These are phyloP conservation scores for Moniliella sp. DNA, from an alignment of 1,284 basidiomycete genomes.

Conservation along the genomic window DNA sequence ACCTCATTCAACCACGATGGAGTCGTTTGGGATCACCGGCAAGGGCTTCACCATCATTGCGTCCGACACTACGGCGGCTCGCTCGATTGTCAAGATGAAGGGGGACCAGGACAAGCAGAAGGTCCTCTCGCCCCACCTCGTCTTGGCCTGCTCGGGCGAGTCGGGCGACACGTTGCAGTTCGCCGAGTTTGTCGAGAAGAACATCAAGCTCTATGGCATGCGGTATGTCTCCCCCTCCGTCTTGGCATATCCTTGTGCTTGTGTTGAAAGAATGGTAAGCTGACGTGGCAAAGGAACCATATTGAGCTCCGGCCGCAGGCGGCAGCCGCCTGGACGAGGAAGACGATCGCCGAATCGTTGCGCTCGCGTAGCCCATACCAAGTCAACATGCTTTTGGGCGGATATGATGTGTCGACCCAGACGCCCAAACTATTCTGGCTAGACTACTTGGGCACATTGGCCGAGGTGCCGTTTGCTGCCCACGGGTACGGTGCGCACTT, in stretches of 20 bases:
- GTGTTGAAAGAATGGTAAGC: too few relatives aligned
- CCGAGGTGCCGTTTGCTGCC: constrained; percentile 71
- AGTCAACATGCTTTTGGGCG: constrained; percentile 78
- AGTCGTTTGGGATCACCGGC: constrained; percentile 39
- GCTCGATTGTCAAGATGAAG: constrained; percentile 94
- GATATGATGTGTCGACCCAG: constrained; percentile 51
- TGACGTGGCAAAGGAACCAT: too few relatives aligned
- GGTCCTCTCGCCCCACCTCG: constrained; percentile 63
- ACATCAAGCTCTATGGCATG: constrained; percentile 84
- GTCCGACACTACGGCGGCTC: constrained; percentile 65
- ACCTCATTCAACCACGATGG: too few relatives aligned
- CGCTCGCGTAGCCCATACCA: constrained; percentile 69
- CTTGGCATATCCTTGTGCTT: background rate
- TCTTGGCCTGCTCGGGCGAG: constrained; percentile 87
- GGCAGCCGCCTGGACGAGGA: constrained; percentile 80
- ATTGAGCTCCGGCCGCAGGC: constrained; percentile 69
- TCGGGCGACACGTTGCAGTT: constrained; percentile 87
- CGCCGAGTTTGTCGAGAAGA: constrained; percentile 83
- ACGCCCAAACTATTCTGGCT: constrained; percentile 71
- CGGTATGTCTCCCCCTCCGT: constrained; percentile 41
- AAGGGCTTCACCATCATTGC: constrained; percentile 39
- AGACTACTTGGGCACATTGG: constrained; percentile 76
- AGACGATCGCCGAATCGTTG: constrained; percentile 65
- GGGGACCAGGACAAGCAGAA: constrained; percentile 92
- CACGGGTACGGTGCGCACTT: constrained; percentile 91